Conservation (phyloP, 179 eudicot genomes). For the Drosera spatulata region DNA sequence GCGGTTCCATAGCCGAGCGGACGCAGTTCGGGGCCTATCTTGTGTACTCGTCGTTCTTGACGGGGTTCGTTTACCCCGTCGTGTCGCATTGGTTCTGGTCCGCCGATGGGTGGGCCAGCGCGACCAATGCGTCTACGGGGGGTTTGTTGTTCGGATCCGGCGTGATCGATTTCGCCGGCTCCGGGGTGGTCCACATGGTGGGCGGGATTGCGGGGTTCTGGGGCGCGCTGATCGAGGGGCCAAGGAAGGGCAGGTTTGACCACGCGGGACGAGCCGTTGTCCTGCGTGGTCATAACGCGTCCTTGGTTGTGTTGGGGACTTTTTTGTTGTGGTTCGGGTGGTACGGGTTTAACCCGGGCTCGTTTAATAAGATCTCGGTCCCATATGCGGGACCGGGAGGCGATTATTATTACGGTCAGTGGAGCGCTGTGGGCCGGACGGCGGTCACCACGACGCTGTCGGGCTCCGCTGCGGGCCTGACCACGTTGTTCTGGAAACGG, state of each 20-base stretch:
- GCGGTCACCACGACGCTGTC: constrained; percentile 26
- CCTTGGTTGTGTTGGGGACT: constrained; percentile 23
- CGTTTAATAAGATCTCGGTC: constrained; percentile 15
- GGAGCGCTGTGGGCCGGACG: constrained; percentile 27
- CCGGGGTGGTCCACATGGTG: constrained; percentile 23
- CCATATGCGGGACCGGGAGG: constrained; percentile 3
- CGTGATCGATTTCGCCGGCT: constrained; percentile 20
- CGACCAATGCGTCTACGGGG: neutral
- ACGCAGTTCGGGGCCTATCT: constrained; percentile 15
- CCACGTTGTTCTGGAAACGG: constrained; percentile 21
- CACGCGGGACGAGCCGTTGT: constrained; percentile 10
- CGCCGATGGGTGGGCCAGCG: constrained; percentile 20
- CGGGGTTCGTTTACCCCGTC: constrained; percentile 24
- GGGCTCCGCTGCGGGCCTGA: constrained; percentile 25
- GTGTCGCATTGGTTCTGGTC: constrained; percentile 24
- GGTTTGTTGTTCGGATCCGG: constrained; percentile 17
- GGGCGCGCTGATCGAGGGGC: constrained; percentile 26
- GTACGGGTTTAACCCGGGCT: constrained; percentile 27
- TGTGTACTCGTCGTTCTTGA: constrained; percentile 17
- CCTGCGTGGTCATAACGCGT: constrained; percentile 21
- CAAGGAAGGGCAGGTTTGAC: constrained; percentile 21
- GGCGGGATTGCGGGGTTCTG: constrained; percentile 22
- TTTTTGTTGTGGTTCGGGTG: constrained; percentile 2
- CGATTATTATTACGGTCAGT: constrained; percentile 16
- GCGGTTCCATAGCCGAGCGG: constrained; percentile 18